A percentile compares a stretch with the other conserved stretches of the same genome.
These are phyloP conservation scores for Solanum sitiens DNA, from an alignment of 257 asterid species.

Conservation along the genomic window DNA sequence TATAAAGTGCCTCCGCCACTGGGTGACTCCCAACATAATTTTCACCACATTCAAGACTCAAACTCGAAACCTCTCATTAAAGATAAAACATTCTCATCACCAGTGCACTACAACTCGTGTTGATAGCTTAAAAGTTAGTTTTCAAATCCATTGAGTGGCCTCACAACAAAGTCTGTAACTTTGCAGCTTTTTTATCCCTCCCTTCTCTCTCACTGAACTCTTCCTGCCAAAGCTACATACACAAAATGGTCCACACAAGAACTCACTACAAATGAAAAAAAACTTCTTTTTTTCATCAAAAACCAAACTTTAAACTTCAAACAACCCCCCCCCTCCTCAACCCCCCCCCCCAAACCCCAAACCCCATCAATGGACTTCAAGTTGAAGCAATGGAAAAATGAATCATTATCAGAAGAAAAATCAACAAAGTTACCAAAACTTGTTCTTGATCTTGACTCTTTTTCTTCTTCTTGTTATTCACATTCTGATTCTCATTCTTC, in stretches of 20 bases:
- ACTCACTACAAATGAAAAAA: not conserved
- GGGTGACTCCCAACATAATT: not conserved
- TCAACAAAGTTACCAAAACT: conserved; percentile 34
- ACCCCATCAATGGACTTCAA: conserved; percentile 48
- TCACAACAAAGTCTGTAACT: not conserved
- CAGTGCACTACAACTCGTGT: fast-evolving
- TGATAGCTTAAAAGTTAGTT: not conserved
- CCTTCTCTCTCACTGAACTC: not conserved
- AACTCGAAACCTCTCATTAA: too few species aligned
- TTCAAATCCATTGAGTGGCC: not conserved
- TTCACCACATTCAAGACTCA: not conserved
- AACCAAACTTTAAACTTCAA: not conserved
- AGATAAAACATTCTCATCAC: too few species aligned
- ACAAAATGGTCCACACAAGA: not conserved
- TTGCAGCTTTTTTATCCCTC: not conserved
- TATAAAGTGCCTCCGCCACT: too few species aligned
- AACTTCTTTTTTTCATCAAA: not conserved
- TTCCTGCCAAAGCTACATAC: not conserved
- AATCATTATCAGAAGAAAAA: not conserved
- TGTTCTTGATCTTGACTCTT: conserved; percentile 16
- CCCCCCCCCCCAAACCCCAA: not conserved
- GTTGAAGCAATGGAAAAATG: conserved; percentile 65
- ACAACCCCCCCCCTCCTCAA: not conserved
- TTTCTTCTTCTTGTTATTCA: not conserved
- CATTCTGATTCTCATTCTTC: not conserved